Percentiles rank a stretch among this genome's conserved stretches.
phyloP scores from a whole-genome alignment of 2,329 filamentous ascomycete species.

The Trichoderma hamatum region DNA sequence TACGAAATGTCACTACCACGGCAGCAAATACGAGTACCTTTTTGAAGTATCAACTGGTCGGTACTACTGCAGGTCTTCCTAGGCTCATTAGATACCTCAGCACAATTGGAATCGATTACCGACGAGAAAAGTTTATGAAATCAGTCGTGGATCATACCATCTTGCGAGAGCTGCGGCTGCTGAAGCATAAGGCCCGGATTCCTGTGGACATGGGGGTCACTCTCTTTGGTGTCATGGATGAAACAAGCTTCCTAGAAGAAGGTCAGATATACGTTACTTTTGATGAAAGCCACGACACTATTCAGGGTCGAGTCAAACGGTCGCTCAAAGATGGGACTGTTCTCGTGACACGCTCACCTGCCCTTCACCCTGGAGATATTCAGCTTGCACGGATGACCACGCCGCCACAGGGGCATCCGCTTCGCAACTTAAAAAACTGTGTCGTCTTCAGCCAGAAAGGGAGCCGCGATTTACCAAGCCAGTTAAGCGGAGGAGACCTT shows the following conservation, averaged over 20 bases:
- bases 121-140: constrained; percentile 69
- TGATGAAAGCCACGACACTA: constrained; percentile 41
- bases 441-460: constrained; percentile 77
- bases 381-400: constrained; percentile 66
- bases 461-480: constrained; percentile 72
- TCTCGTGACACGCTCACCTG: constrained; percentile 76
- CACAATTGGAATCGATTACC: constrained; percentile 64
- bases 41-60: constrained; percentile 63
- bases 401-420: constrained; percentile 61
- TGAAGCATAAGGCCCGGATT: constrained; percentile 81
- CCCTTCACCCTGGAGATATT: constrained; percentile 80
- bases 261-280: constrained; percentile 69
- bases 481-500: constrained; percentile 79
- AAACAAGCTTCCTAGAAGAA: constrained; percentile 68
- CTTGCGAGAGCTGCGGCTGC: constrained; percentile 68
- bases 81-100: constrained; percentile 64
- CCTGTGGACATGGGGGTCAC: constrained; percentile 71
- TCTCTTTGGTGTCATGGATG: constrained; percentile 82
- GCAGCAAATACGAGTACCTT: constrained; percentile 67
- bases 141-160: constrained; percentile 70
- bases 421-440: constrained; percentile 69
- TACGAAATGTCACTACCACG: constrained; percentile 62
- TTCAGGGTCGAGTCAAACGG: constrained; percentile 34
- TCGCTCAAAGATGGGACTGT: constrained; percentile 48
- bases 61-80: constrained; percentile 61